Base-by-base conservation (phyloP, 2,329 filamentous ascomycete genomes). In the Stemphylium beticola region DNA sequence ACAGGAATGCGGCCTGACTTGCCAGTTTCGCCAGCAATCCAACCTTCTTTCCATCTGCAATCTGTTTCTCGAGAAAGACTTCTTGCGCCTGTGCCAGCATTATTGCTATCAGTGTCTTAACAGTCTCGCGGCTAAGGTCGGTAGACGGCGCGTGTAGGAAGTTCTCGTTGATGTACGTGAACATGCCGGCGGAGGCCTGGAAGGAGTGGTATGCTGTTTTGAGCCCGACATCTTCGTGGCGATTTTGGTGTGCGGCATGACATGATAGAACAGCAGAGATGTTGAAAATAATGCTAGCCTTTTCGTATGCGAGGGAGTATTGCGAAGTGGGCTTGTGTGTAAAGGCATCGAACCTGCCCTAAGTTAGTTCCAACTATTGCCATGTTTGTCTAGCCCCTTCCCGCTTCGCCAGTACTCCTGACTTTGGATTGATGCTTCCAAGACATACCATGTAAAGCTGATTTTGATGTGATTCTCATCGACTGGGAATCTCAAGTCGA, bases 381-480 rank as follows among this genome's bases (percentile, higher is more conserved):
- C 15, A 24, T 15, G n/a, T 24, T 22, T 39, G 14, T 38, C 31
- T 31, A 14, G 5, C 32, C 15, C 15, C 12, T 22, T 33, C n/a
- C 41, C n/a, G 42, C 29, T 38, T 32, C n/a, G 32, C 31, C 12
- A 37, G 9, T 29, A 22, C 26, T n/a, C 11, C 41, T 20, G 38
- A 15, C 10, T 18, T 10, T 18, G 12, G 15, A 37, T 14, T 17
- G 14, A 4, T 18, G 24, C 12, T 29, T 11, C 8, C 5, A 43
- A 15, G 20, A 63, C 79, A 60, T 85, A 96, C 95, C 95, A 99
- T 62, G 93, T 98, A 74, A 99, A 99, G 7, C 91, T 91, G 69
- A 99, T 96, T 80, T 98, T 98, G 80, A 99, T 98, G 73, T 99
- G 93, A 72, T 96, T 95, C 80, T 99, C 95, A 68, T 99, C 95